A percentile compares a stretch with the other conserved stretches of the same genome.
phyloP scores from a whole-genome alignment of 83 land plant species.

The Larix sibirica region DNA sequence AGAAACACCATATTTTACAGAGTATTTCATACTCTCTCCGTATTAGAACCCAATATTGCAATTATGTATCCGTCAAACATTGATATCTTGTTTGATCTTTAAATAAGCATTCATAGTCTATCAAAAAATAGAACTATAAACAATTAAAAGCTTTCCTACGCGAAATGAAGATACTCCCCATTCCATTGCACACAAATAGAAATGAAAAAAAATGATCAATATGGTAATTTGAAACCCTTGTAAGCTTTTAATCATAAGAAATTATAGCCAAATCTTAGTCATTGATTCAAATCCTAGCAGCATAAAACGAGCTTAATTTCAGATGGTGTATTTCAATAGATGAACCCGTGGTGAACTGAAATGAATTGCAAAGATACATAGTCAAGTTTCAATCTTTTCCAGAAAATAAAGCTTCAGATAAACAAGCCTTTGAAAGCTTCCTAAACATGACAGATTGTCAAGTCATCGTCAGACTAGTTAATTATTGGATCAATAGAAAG shows the following conservation, averaged over 20 bases:
- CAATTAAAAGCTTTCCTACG: neutral
- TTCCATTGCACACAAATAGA: neutral
- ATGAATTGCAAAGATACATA: neutral
- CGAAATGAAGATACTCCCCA: neutral
- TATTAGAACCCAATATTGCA: no score
- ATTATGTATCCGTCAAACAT: neutral
- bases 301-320: neutral
- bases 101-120: neutral
- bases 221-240: neutral
- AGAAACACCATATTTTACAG: no score
- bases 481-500: neutral
- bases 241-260: neutral
- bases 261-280: no score
- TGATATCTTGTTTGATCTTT: neutral
- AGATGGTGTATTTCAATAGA: neutral
- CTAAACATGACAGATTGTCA: constrained; percentile 5
- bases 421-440: neutral
- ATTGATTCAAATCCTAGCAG: no score
- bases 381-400: neutral
- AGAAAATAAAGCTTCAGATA: neutral
- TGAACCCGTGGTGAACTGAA: neutral
- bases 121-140: neutral
- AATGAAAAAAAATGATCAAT: neutral
- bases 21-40: no score
- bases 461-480: neutral